phyloP scores from a whole-genome alignment of 345 rosid species.

The Alliaria petiolata region DNA sequence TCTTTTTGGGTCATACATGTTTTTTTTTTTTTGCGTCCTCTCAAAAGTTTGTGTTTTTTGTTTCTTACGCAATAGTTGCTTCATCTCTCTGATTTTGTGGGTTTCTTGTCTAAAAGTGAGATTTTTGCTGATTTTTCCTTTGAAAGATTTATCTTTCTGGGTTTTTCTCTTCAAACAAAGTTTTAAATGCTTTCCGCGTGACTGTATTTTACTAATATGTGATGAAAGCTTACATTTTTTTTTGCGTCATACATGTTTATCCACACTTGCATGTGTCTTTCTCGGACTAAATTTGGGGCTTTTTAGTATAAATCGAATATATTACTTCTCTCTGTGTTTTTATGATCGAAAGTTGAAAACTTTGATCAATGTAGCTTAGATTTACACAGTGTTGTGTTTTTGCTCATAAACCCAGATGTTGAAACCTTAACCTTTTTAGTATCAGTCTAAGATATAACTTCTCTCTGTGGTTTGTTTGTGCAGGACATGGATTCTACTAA shows the following conservation, averaged over 20 bases:
- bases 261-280: conserved; percentile 12
- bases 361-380: not conserved
- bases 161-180: not conserved
- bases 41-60: not conserved
- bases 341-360: not conserved
- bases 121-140: not conserved
- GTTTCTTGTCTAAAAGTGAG: not conserved
- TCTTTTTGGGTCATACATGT: not conserved
- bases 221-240: not conserved
- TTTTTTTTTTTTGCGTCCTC: not conserved
- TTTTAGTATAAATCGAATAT: no score
- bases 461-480: not conserved
- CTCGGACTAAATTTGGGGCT: not conserved
- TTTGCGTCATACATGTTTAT: conserved; percentile 2
- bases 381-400: not conserved
- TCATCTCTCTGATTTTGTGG: not conserved
- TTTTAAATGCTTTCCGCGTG: not conserved
- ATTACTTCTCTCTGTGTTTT: not conserved
- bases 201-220: not conserved
- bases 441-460: no score
- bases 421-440: not conserved
- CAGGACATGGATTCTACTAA: conserved; percentile 49
- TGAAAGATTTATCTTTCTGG: not conserved
- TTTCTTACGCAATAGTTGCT: not conserved
- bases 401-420: not conserved